phyloP scores from a whole-genome alignment of 176 grass and related monocot genomes.

The Oryza punctata region DNA sequence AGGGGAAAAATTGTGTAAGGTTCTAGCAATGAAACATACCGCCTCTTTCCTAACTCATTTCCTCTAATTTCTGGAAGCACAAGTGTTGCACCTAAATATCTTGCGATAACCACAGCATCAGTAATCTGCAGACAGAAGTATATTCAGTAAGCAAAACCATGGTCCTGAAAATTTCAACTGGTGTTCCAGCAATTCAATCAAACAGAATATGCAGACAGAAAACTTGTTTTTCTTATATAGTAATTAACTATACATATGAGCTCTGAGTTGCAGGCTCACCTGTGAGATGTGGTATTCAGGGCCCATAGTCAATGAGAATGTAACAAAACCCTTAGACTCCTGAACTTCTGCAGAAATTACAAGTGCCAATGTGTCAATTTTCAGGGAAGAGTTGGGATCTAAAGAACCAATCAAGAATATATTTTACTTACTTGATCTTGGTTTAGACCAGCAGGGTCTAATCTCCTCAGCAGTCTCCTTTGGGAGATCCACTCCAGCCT shows the following conservation, averaged over 20 bases:
- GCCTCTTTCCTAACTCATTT: constrained; percentile 72
- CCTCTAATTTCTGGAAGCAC: constrained; percentile 89
- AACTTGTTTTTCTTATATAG: not conserved
- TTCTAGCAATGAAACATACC: constrained; percentile 49
- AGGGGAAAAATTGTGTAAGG: not conserved
- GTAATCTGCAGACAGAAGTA: constrained; percentile 57
- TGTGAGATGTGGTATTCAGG: constrained; percentile 84
- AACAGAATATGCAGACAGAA: not conserved
- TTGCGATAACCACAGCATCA: constrained; percentile 88
- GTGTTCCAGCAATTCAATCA: not conserved
- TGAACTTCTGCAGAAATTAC: constrained; percentile 44
- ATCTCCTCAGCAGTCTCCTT: constrained; percentile 49
- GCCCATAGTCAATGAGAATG: constrained; percentile 72
- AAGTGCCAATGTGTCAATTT: constrained; percentile 14
- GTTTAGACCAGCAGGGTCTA: constrained; percentile 77
- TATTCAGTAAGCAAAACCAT: not conserved
- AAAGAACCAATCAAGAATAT: not conserved
- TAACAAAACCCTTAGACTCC: constrained; percentile 67
- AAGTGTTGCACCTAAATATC: constrained; percentile 76
- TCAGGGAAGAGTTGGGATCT: constrained; percentile 19
- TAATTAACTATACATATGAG: not conserved
- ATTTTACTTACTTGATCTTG: constrained; percentile 62
- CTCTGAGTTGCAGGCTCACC: constrained; percentile 35
- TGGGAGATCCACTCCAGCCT: constrained; percentile 30
- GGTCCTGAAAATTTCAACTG: not conserved